Percentiles rank a stretch among this genome's conserved stretches.
Conservation (phyloP, 345 rosid species). For the Camelina hispida region DNA sequence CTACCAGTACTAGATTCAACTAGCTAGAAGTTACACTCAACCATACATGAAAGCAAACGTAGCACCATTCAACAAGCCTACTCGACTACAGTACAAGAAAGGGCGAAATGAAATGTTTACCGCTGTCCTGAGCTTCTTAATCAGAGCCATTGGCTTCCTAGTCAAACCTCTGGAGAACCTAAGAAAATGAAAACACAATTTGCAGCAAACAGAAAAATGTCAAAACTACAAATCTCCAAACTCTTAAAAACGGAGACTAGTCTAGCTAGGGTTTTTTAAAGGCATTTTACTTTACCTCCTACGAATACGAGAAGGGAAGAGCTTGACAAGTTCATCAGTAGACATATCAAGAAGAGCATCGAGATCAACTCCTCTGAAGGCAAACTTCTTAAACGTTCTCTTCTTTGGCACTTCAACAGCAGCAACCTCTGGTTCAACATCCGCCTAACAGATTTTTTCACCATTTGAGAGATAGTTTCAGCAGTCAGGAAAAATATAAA, state of each 20-base stretch:
- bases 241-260: background rate
- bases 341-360: slow-evolving; percentile 94
- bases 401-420: slow-evolving; percentile 65
- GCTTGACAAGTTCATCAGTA: slow-evolving; percentile 93
- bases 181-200: background rate
- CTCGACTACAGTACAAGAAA: background rate
- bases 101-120: slow-evolving; percentile 40
- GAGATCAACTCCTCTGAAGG: slow-evolving; percentile 83
- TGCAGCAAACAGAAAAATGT: background rate
- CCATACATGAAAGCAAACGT: background rate
- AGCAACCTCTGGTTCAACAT: slow-evolving; percentile 55
- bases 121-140: slow-evolving; percentile 86
- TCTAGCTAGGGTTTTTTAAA: background rate
- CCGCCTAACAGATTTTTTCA: slow-evolving; percentile 47
- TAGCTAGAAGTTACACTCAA: background rate
- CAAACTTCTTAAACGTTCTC: slow-evolving; percentile 90
- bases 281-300: slow-evolving; percentile 59
- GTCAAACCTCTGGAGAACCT: slow-evolving; percentile 95
- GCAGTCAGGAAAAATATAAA: background rate
- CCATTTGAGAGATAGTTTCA: background rate
- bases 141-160: slow-evolving; percentile 86
- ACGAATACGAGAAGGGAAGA: slow-evolving; percentile 90
- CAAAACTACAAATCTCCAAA: background rate
- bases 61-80: background rate
- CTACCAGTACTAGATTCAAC: background rate